phyloP scores from a whole-genome alignment of 2,329 filamentous ascomycete genomes.

The Leptosphaerulina australis region DNA sequence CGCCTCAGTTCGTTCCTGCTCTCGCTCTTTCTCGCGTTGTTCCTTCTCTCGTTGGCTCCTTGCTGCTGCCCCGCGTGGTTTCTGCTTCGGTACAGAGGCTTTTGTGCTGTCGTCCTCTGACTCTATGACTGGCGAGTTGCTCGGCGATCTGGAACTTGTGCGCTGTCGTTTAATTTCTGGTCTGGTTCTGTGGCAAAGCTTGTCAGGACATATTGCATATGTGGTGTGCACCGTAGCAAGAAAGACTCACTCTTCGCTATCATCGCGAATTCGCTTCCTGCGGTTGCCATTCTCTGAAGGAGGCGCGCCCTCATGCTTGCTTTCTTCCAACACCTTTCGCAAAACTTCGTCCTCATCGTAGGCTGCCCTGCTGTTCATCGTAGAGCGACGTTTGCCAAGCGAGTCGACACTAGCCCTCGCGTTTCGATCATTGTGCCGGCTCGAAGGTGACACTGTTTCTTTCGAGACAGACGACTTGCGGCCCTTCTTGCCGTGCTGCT shows the following conservation, averaged over 20 bases:
- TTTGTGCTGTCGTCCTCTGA: constrained; percentile 71
- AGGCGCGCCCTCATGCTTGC: constrained; percentile 76
- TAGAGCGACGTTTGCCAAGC: constrained; percentile 83
- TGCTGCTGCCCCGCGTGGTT: constrained; percentile 54
- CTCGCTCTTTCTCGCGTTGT: constrained; percentile 69
- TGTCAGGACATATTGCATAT: constrained; percentile 32
- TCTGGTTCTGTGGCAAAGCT: constrained; percentile 63
- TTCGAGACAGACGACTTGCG: constrained; percentile 70
- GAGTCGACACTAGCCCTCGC: constrained; percentile 61
- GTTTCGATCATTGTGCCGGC: constrained; percentile 63
- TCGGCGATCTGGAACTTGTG: constrained; percentile 62
- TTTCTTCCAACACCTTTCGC: constrained; percentile 89
- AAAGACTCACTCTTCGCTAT: constrained; percentile 85
- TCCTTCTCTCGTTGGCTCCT: constrained; percentile 65
- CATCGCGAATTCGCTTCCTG: constrained; percentile 85
- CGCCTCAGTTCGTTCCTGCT: constrained; percentile 74
- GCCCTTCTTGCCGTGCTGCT: constrained; percentile 56
- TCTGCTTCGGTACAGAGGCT: constrained; percentile 52
- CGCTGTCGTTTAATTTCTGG: constrained; percentile 79
- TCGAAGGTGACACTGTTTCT: constrained; percentile 61
- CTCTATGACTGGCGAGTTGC: constrained; percentile 62
- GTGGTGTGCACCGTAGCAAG: constrained; percentile 13
- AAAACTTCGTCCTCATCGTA: constrained; percentile 95
- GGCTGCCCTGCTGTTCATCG: constrained; percentile 95
- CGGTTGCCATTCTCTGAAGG: constrained; percentile 62